These are phyloP conservation scores for Rosellinia necatrix DNA, from an alignment of 2,329 filamentous ascomycete genomes.

Conservation along the genomic window DNA sequence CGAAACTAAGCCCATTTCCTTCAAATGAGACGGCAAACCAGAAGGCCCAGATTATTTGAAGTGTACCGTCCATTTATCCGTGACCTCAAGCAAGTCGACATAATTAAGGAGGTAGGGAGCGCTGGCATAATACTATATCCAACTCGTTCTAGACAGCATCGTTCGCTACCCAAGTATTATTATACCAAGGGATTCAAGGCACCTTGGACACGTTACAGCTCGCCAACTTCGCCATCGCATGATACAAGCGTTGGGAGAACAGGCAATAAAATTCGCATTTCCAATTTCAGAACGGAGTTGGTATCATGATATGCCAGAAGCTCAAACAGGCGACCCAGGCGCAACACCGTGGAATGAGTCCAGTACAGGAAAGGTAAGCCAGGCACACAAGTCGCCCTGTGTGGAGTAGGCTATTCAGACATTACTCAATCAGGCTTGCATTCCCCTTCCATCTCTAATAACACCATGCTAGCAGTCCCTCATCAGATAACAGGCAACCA, in stretches of 20 bases:
- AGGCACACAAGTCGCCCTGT: background rate
- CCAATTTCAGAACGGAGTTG: constrained; percentile 7
- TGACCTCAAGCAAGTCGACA: too few relatives aligned
- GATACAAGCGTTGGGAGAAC: background rate
- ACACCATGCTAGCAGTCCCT: constrained; percentile 18
- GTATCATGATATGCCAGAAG: constrained; percentile 22
- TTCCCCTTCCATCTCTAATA: constrained; percentile 15
- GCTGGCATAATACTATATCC: too few relatives aligned
- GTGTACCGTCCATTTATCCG: too few relatives aligned
- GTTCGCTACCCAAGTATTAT: too few relatives aligned
- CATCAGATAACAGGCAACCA: constrained; percentile 17
- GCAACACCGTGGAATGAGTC: constrained; percentile 31
- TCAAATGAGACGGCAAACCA: too few relatives aligned
- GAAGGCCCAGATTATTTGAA: too few relatives aligned
- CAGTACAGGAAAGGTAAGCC: constrained; percentile 14
- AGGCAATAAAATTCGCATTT: background rate
- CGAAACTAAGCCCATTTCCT: too few relatives aligned
- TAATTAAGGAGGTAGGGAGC: too few relatives aligned
- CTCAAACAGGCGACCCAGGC: constrained; percentile 9
- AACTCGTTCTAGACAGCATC: too few relatives aligned
- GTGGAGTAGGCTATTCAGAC: background rate
- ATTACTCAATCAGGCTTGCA: constrained; percentile 13
- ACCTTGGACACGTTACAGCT: background rate
- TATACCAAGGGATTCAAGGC: too few relatives aligned
- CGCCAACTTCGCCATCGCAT: background rate